Evolutionary conservation across 1,284 basidiomycete species (phyloP), one percentile per base, ranked within the genome.

Genomic region (Lentinus polychrous): DNA sequence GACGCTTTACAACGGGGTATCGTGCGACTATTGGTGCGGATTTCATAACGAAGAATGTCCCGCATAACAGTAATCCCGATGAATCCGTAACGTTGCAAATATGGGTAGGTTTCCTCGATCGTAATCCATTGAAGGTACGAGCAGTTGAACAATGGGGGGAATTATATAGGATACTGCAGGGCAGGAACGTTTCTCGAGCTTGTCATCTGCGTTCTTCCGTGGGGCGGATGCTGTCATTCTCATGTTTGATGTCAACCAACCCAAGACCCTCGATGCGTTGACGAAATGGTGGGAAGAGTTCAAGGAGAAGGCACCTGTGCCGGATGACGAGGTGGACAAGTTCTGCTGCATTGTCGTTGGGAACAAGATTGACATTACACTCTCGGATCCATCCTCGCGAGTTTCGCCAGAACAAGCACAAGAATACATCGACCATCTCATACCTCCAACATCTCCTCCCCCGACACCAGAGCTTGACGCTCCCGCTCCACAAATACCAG

Each of bases 21-120:
- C 73, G 85, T 48, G 83, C 88, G 3, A 91, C 89, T 2, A 91
- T 92, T 45, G 89, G 88, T 12, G 83, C 85, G 17, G 89, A 92
- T 66, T 92, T 91, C 51, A 83, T 89, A 41, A 76, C 81, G 0
- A 89, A 87, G 63, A 78, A 76, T 0, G 56, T 88, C 10, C 78
- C 81, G 1, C 79, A 84, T 60, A 74, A 81, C 46, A 72, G 59
- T 8, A 69, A 70, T 43, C 67, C 71, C 38, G 73, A 70, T 2
- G 74, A 85, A 53, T 62, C 68, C 1, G 74, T 88, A 4, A 76
- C 76, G 7, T 67, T 91, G 53, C 85, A 90, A 62, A 86, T 91
- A 52, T 92, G 89, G 89, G 86, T 85, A 57, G 56, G 71, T 73
- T 52, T 52, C 14, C 35, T 32, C 23, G 12, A 24, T 41, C 46